A percentile compares a stretch with the other conserved stretches of the same genome.
Evolutionary conservation across 768 basidiomycete species (phyloP).

Genomic region (Boletus rubescentipes): DNA sequence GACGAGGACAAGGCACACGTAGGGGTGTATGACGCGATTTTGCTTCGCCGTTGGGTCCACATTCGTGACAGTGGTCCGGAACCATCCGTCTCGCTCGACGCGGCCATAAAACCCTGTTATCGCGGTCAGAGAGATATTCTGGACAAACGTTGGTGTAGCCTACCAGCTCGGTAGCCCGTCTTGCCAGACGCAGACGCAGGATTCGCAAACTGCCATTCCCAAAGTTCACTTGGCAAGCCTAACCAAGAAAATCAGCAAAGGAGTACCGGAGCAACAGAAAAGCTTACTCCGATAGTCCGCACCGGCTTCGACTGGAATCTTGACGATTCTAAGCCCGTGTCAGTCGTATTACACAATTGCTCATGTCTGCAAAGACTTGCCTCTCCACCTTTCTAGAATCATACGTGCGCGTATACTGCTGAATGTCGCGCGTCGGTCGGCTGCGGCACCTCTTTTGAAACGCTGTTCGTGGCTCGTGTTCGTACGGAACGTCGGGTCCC

Average conservation of each 20-base stretch:
- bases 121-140: not conserved
- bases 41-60: slow-evolving; percentile 81
- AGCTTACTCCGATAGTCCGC: slow-evolving; percentile 67
- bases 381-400: slow-evolving; percentile 53
- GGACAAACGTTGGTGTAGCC: not conserved
- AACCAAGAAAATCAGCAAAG: slow-evolving; percentile 1
- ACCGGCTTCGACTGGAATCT: slow-evolving; percentile 51
- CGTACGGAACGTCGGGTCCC: slow-evolving; percentile 31
- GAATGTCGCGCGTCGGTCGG: slow-evolving; percentile 49
- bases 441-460: slow-evolving; percentile 50
- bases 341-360: not conserved
- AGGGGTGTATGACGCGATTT: slow-evolving; percentile 63
- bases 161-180: slow-evolving; percentile 52
- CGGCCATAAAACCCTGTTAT: slow-evolving; percentile 57
- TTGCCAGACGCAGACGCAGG: slow-evolving; percentile 58
- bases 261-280: not conserved
- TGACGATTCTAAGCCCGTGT: slow-evolving; percentile 46
- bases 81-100: slow-evolving; percentile 52
- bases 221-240: slow-evolving; percentile 40
- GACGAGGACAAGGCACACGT: slow-evolving; percentile 39
- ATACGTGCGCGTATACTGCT: slow-evolving; percentile 65
- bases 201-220: slow-evolving; percentile 62
- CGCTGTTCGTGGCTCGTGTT: slow-evolving; percentile 34
- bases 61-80: slow-evolving; percentile 77
- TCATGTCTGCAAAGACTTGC: slow-evolving; percentile 34